Evolutionary conservation across 805 yeast species (phyloP), one percentile per base, ranked within the genome.

Genomic region (Yarrowia alimentaria): DNA sequence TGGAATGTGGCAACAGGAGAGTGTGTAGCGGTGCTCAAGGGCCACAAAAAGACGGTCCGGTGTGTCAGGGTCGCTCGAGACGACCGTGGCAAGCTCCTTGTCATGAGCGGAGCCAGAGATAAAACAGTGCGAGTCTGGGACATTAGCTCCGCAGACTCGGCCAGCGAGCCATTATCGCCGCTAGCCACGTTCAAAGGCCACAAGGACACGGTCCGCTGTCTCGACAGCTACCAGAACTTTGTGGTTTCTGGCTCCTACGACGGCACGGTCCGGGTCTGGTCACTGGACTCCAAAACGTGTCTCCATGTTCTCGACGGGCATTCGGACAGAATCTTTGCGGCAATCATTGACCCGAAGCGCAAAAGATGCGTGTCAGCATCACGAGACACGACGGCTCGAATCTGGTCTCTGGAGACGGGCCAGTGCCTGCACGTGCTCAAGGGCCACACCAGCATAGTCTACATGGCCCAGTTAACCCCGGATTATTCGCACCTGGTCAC

Each of bases 381-480:
- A 24, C 95, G 94, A 63, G 99, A 93, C 66, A 79, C 87, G 20
- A 85, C 95, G 0, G 79, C 91, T 31, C 73, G 95, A 56, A 81
- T 93, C 80, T 93, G 99, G 99, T 95, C 90, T 16, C 83, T 91
- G 58, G 91, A 86, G 67, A 93, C 84, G 61, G 97, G 98, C 61
- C 78, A 79, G 58, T 87, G 96, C 65, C 60, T 83, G 14, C 77
- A 80, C 54, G 78, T 82, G 1, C 84, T 88, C 67, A 67, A 69
- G 54, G 90, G 89, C n/a, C 89, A 87, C 22, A 70, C 75, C 16
- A 82, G 78, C 33, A 73, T 66, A 85, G 98, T 47, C 43, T 37
- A 37, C 43, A 37, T 86, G 76, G 90, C 16, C 78, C 87, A 56
- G 86, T 91, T 53, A 96, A 87, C 64, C 60, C 61, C 21, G 45